Evolutionary conservation across 345 rosid genomes (phyloP), one percentile per base, ranked within the genome.

Genomic region (Citropsis articulata): DNA sequence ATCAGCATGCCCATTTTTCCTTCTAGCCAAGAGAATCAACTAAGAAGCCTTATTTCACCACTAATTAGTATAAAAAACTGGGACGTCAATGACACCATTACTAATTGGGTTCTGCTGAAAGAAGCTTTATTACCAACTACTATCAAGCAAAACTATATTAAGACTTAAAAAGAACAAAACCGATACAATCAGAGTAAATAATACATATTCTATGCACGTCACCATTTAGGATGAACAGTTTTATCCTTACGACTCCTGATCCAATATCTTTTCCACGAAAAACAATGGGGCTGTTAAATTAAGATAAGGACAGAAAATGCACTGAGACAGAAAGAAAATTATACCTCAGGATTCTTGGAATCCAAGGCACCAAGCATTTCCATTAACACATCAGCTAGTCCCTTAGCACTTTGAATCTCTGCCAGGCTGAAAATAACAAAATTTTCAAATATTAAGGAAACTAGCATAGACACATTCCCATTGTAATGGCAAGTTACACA

Each of bases 311-410:
- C n/a, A 13, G 24, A 42, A n/a, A 40, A 68, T 5, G 14, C 56
- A 42, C 71, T 66, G 18, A 35, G 18, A 24, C 19, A 42, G 30
- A 38, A 62, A 42, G 12, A 16, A 40, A 69, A 73, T 50, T 59
- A 53, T 77, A 95, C 99, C 99, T 88, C 93, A 35, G 91, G 90
- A 69, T 82, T 88, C 81, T 84, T 90, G 36, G 97, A 93, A 87
- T 93, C 97, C 85, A 95, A 79, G 69, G 97, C 98, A 74, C 91
- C 82, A 66, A 95, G 94, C 92, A 95, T 93, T 87, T 95, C 99
- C 79, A 71, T 81, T 82, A 95, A 84, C 69, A 95, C 87, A 85
- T 91, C 97, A 42, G 93, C 91, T 64, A 91, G 61, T 73, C 93
- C 95, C 70, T 30, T 81, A 66, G 98, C 99, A 76, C 76, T 91